These are phyloP conservation scores for Plenodomus tracheiphilus DNA, from an alignment of 2,329 filamentous ascomycete species.

Conservation along the genomic window DNA sequence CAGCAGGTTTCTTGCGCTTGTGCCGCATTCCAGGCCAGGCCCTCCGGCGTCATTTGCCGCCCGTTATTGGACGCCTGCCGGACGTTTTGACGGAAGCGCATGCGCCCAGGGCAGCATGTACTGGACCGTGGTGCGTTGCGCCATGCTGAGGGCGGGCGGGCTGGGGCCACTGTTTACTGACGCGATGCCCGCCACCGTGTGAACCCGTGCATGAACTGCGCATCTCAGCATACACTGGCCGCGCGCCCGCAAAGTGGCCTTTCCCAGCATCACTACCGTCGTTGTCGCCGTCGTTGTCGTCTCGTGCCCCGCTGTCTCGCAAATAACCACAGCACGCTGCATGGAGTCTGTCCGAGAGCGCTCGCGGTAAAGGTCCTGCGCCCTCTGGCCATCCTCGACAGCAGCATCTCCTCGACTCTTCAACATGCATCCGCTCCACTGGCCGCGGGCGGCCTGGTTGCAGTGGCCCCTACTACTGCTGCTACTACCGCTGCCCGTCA, in stretches of 20 bases:
- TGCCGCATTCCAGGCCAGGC: constrained; percentile 16
- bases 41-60: constrained; percentile 1
- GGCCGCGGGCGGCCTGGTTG: constrained; percentile 1
- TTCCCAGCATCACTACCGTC: constrained; percentile 11
- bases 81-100: constrained; percentile 14
- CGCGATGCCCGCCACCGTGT: constrained; percentile 32
- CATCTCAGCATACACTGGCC: constrained; percentile 22
- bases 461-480: constrained; percentile 9
- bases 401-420: neutral
- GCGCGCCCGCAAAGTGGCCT: neutral
- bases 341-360: constrained; percentile 19
- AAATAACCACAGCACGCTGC: constrained; percentile 10
- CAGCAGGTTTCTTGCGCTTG: neutral
- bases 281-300: constrained; percentile 16
- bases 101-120: constrained; percentile 13
- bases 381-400: constrained; percentile 1
- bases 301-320: constrained; percentile 14
- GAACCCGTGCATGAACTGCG: constrained; percentile 38
- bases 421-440: constrained; percentile 7
- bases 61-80: constrained; percentile 15
- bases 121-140: constrained; percentile 25
- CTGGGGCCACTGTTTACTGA: constrained; percentile 40
- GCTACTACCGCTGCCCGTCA: constrained; percentile 9
- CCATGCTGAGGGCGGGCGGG: constrained; percentile 22
- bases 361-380: constrained; percentile 26